Conservation (phyloP, 1,284 basidiomycete genomes). For the Kwoniella shivajii region DNA sequence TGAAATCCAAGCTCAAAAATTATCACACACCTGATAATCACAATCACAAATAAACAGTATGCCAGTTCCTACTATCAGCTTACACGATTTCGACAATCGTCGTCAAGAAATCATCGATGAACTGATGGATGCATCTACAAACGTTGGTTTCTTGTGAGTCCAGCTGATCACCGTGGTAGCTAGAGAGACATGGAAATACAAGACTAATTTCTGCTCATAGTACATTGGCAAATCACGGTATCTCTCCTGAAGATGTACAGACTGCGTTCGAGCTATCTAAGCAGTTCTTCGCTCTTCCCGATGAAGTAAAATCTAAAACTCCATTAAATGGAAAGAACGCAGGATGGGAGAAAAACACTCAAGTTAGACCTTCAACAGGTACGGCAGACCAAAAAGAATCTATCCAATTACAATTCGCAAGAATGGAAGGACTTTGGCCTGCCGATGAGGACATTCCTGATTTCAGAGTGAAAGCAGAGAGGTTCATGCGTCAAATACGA, state of each 20-base stretch:
- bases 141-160: slow-evolving; percentile 40
- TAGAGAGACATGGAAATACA: neutral
- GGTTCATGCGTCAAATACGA: slow-evolving; percentile 35
- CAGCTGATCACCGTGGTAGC: neutral
- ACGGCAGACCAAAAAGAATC: slow-evolving; percentile 35
- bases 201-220: neutral
- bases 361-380: slow-evolving; percentile 30
- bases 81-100: slow-evolving; percentile 38
- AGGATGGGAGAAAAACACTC: slow-evolving; percentile 34
- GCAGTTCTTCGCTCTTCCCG: slow-evolving; percentile 29
- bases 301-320: slow-evolving; percentile 23
- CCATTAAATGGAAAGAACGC: slow-evolving; percentile 33
- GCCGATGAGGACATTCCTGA: slow-evolving; percentile 23
- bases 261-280: slow-evolving; percentile 26
- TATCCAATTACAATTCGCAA: slow-evolving; percentile 35
- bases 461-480: slow-evolving; percentile 23
- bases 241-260: slow-evolving; percentile 23
- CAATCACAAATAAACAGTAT: slow-evolving; percentile 8
- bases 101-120: slow-evolving; percentile 31
- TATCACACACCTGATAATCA: neutral
- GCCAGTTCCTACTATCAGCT: slow-evolving; percentile 36
- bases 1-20: too few species aligned
- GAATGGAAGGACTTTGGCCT: slow-evolving; percentile 43
- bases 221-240: slow-evolving; percentile 29
- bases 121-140: slow-evolving; percentile 35